Percentiles rank a stretch among this genome's conserved stretches.
Evolutionary conservation across 176 grass and related monocot genomes (phyloP).

Genomic region (Musa beccarii): DNA sequence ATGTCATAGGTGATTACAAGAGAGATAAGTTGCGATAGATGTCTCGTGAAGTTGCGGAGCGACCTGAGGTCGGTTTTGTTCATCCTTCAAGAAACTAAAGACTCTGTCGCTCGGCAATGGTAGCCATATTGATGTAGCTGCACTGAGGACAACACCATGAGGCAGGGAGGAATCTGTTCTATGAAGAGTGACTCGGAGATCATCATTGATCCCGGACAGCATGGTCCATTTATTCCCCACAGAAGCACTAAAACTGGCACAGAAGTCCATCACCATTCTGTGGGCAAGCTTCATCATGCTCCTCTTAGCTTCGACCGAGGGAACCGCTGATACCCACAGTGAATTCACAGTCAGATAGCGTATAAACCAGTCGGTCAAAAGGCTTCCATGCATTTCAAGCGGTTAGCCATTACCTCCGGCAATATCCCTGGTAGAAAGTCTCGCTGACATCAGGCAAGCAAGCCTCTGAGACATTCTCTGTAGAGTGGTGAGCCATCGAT

Average conservation of each 20-base stretch:
- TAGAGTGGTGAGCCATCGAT: slow-evolving; percentile 60
- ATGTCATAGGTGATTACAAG: neutral
- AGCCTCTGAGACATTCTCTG: slow-evolving; percentile 68
- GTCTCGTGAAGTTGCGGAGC: too few species aligned
- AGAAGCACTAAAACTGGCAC: slow-evolving; percentile 53
- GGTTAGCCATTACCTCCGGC: slow-evolving; percentile 23
- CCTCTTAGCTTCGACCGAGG: slow-evolving; percentile 54
- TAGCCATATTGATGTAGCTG: slow-evolving; percentile 73
- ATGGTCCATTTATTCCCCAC: slow-evolving; percentile 60
- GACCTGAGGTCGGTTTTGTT: slow-evolving; percentile 60
- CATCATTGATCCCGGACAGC: slow-evolving; percentile 38
- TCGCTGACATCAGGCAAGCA: slow-evolving; percentile 35
- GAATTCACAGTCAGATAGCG: neutral
- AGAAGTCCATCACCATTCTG: slow-evolving; percentile 74
- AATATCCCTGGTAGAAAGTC: slow-evolving; percentile 34
- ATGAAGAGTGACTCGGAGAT: slow-evolving; percentile 48
- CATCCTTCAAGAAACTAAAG: slow-evolving; percentile 74
- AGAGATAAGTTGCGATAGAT: too few species aligned
- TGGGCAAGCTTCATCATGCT: slow-evolving; percentile 93
- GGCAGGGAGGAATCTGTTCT: slow-evolving; percentile 42
- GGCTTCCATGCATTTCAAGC: too few species aligned
- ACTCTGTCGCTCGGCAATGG: slow-evolving; percentile 49
- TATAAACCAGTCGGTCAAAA: neutral
- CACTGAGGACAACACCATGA: slow-evolving; percentile 65
- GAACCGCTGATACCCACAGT: slow-evolving; percentile 32